Evolutionary conservation across 495 filamentous ascomycete species (phyloP), one percentile per base, ranked within the genome.

Genomic region (Cercophora scortea): DNA sequence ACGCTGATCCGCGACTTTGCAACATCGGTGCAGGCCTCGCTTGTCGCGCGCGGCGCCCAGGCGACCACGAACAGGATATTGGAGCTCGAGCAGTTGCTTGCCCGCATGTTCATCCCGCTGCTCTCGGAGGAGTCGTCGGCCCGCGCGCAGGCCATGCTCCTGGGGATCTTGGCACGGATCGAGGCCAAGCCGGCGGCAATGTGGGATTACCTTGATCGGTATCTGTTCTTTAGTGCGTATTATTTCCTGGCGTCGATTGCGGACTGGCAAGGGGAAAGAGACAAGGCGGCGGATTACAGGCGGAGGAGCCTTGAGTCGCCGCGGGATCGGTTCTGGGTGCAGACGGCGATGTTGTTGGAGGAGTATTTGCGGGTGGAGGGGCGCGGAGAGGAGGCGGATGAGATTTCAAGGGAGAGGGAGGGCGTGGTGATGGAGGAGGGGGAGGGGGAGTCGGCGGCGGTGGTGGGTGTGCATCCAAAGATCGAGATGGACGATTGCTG

Each of bases 41-140:
- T 62, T 1, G 44, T 18, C 0, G 8, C 4, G 8, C 42, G 46
- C 1, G 65, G 65, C 17, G 52, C 52, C n/a, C 32, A 5, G 9
- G 19, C 18, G 33, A 66, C 65, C 4, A 67, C 61, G 13, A 36
- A n/a, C 0, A 39, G 56, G 4, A 55, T 62, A 0, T 18, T 67
- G 1, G 60, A 65, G 46, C 32, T 67, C 1, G 65, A 67, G 19
- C 38, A 45, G 4, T 12, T 67, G 9, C 47, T 67, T 7, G 61
- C 35, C 6, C 13, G 57, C 4, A 67, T 67, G 65, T 67, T 59
- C 38, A 18, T 66, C 2, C 65, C 65, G n/a, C 55, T 67, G 18
- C 61, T 67, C 25, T 57, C 52, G 11, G 15, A 32, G 1, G 46
- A 50, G 13, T 46, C 52, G 3, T 55, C 53, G 8, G 0, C 8